These are phyloP conservation scores for Fusarium chuoi DNA, from an alignment of 2,329 filamentous ascomycete species.

Conservation along the genomic window DNA sequence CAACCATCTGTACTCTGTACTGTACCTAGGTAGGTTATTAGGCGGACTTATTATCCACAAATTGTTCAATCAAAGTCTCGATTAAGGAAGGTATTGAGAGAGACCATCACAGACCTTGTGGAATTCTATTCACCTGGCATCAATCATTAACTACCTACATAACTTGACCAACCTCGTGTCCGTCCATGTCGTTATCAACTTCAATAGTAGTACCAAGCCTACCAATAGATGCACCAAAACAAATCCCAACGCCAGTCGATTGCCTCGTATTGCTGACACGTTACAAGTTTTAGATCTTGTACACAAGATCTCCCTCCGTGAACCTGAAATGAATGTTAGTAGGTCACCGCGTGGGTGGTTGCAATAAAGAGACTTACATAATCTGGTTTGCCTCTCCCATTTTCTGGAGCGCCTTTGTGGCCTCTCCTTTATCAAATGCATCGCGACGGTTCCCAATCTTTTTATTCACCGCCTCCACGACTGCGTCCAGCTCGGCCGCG, in stretches of 20 bases:
- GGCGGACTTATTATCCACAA: background rate
- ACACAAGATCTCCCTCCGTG: constrained; percentile 72
- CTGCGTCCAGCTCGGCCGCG: constrained; percentile 76
- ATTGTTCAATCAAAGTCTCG: background rate
- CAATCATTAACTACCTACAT: constrained; percentile 21
- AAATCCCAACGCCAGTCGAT: constrained; percentile 15
- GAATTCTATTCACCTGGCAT: constrained; percentile 1
- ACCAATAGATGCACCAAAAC: background rate
- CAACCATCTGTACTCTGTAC: too few relatives aligned
- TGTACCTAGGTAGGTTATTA: background rate
- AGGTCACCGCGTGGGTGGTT: background rate
- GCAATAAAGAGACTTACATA: constrained; percentile 73
- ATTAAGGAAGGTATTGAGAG: background rate
- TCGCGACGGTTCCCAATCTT: constrained; percentile 67
- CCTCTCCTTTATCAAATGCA: constrained; percentile 77
- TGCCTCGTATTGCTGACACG: background rate
- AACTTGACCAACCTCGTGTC: background rate
- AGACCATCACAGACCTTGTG: background rate
- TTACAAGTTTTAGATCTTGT: constrained; percentile 68
- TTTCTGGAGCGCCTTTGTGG: constrained; percentile 77
- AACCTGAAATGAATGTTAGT: constrained; percentile 56
- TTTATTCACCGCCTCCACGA: constrained; percentile 83
- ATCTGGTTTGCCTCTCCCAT: constrained; percentile 89
- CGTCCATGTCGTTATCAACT: constrained; percentile 8
- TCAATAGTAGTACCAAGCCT: constrained; percentile 2